Evolutionary conservation across 2,329 filamentous ascomycete species (phyloP), one percentile per base, ranked within the genome.

Genomic region (Colletotrichum euphorbiae): DNA sequence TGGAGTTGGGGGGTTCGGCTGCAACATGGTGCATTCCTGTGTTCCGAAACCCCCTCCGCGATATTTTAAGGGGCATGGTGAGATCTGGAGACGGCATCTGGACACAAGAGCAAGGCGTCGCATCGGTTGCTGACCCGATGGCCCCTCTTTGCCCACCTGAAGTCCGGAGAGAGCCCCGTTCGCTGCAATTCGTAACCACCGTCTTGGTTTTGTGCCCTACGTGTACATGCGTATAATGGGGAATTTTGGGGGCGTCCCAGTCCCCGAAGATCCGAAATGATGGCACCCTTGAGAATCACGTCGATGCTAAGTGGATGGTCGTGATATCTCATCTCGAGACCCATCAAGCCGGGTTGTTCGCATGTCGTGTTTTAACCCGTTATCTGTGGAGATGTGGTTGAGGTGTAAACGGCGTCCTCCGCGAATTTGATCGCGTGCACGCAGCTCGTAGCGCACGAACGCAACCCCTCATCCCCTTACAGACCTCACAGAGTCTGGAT

Each of bases 311-410:
- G 45, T 52, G 46, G 21, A 33, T 15, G 28, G 42, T n/a, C n/a
- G 33, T 40, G 46, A 67, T 51, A 54, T 59, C 61, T 65, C 46
- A 12, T 28, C 4, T 54, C 15, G 40, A 33, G 46, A 54, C 60
- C 28, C 52, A 36, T 46, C 28, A 15, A 21, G 40, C 42, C 19
- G 21, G 42, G 17, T 40, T 46, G 19, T 57, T 57, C 24, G 13
- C 19, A 17, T 36, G 48, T 31, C 48, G 13, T 51, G 48, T 52
- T 8, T 43, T 43, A 33, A 17, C 36, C 15, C 17, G 40, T 60
- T 60, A 59, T 65, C 61, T 66, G 66, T 69, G 61, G 66, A 50
- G 54, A 31, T 43, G 61, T 43, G 55, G 66, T 69, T 56, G 42
- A 69, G 28, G 46, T 19, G 11, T 15, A 33, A 21, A 58, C 65